Evolutionary conservation across 1,139 yeast species (phyloP).

Genomic region (Kluyveromyces marxianus): DNA sequence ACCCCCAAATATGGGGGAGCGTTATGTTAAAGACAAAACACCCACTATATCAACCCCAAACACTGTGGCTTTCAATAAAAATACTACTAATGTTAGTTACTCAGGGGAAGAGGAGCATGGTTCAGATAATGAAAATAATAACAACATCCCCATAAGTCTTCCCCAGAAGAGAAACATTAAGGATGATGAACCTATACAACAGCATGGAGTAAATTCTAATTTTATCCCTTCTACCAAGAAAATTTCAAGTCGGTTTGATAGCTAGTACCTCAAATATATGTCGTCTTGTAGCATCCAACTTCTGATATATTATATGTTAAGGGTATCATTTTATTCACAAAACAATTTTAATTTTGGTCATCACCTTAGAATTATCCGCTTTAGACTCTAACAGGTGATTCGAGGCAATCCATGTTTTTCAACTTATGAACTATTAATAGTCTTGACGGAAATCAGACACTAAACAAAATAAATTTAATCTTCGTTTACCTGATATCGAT

Average conservation of each 20-base stretch:
- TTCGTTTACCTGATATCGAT: too few relatives aligned
- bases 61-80: neutral
- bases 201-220: neutral
- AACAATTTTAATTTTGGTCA: too few relatives aligned
- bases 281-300: neutral
- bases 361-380: too few relatives aligned
- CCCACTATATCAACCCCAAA: neutral
- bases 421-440: neutral
- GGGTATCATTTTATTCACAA: too few relatives aligned
- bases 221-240: conserved; percentile 2
- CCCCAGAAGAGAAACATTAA: conserved; percentile 5
- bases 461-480: neutral
- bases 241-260: neutral
- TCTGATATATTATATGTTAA: neutral
- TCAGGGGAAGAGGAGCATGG: neutral
- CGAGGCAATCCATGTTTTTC: too few relatives aligned
- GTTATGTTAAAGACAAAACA: too few relatives aligned
- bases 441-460: neutral
- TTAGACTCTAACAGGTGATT: too few relatives aligned
- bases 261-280: neutral
- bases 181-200: neutral
- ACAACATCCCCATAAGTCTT: neutral
- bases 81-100: neutral
- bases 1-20: too few relatives aligned
- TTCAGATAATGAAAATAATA: neutral